These are phyloP conservation scores for Nemania diffusa DNA, from an alignment of 2,329 filamentous ascomycete species.

Conservation along the genomic window DNA sequence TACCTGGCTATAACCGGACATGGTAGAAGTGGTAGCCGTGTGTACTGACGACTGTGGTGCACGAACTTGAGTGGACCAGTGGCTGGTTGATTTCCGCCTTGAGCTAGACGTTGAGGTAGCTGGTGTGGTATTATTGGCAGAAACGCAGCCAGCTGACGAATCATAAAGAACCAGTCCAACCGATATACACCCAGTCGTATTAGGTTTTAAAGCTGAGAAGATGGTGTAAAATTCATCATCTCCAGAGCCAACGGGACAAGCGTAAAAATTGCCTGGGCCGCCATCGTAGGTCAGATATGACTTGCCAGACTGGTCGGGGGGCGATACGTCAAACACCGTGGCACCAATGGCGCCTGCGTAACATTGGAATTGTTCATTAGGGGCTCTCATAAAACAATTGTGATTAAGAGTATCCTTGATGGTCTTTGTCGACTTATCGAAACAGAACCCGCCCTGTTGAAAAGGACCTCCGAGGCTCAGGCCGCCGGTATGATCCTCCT, in stretches of 20 bases:
- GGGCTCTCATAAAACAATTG: constrained; percentile 46
- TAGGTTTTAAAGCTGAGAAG: constrained; percentile 40
- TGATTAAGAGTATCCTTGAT: constrained; percentile 43
- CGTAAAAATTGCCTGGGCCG: constrained; percentile 41
- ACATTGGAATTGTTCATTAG: constrained; percentile 44
- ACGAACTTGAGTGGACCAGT: constrained; percentile 12
- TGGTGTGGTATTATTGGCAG: constrained; percentile 22
- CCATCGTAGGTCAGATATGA: constrained; percentile 44
- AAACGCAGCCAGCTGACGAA: constrained; percentile 35
- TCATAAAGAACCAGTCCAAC: constrained; percentile 42
- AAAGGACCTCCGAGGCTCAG: constrained; percentile 44
- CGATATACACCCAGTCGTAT: constrained; percentile 39
- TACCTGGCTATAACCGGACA: constrained; percentile 22
- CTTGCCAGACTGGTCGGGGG: constrained; percentile 31
- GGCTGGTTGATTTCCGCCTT: neutral
- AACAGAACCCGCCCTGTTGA: constrained; percentile 45
- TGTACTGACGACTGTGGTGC: constrained; percentile 6
- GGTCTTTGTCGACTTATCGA: constrained; percentile 40
- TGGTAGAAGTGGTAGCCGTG: constrained; percentile 9
- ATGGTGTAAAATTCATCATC: constrained; percentile 41
- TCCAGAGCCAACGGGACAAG: constrained; percentile 42
- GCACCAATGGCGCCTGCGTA: constrained; percentile 41
- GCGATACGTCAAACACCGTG: constrained; percentile 42
- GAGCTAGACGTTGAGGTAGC: neutral
- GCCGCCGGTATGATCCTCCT: constrained; percentile 43